Conservation (phyloP, 129 eudicot species). For the Saposhnikovia divaricata region DNA sequence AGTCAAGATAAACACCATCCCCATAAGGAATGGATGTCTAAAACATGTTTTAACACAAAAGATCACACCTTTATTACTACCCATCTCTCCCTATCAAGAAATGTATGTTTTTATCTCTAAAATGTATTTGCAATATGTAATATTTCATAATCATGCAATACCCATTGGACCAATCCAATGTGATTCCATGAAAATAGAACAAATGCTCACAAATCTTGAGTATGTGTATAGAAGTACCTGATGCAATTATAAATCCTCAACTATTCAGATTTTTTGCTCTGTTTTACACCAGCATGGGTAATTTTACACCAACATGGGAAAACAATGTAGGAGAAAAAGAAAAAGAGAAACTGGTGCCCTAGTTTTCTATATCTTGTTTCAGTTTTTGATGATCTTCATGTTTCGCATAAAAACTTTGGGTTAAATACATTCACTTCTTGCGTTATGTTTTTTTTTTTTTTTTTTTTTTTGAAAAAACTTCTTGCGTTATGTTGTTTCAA, state of each 20-base stretch:
- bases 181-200: neutral
- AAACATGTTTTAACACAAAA: constrained; percentile 35
- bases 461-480: too few species aligned
- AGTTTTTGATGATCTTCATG: neutral
- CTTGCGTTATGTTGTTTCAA: neutral
- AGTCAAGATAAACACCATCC: constrained; percentile 40
- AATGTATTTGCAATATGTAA: neutral
- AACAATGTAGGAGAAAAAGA: neutral
- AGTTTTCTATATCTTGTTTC: neutral
- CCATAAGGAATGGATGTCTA: constrained; percentile 87
- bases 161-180: constrained; percentile 9
- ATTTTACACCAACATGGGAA: neutral
- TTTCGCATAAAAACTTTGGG: neutral
- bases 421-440: neutral
- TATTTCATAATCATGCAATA: neutral
- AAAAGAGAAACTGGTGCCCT: neutral
- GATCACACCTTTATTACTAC: constrained; percentile 31
- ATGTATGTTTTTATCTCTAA: neutral
- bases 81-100: constrained; percentile 33
- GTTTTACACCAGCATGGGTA: neutral
- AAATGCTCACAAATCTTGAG: neutral
- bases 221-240: too few species aligned
- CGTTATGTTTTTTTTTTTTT: neutral
- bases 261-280: neutral
- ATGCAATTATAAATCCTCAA: neutral